These are phyloP conservation scores for Penicillium ucsense DNA, from an alignment of 495 filamentous ascomycete species.

Conservation along the genomic window DNA sequence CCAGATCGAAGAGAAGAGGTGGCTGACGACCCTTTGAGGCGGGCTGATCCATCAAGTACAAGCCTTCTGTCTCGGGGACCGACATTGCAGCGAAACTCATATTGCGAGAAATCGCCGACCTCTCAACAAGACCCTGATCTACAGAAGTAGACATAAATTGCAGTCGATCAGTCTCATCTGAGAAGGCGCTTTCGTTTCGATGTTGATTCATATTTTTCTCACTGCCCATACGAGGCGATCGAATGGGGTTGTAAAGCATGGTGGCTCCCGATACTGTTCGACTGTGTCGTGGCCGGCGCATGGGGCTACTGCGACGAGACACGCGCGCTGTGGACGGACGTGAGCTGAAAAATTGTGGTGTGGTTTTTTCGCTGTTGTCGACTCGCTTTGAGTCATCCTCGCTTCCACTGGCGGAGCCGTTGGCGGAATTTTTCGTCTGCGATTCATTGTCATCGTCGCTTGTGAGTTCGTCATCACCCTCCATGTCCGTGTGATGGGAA, in stretches of 20 bases:
- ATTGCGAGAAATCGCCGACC: slow-evolving; percentile 24
- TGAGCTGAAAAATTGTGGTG: slow-evolving; percentile 37
- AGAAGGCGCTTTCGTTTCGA: slow-evolving; percentile 13
- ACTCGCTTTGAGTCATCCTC: slow-evolving; percentile 2
- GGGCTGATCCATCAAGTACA: slow-evolving; percentile 29
- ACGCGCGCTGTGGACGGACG: slow-evolving; percentile 34
- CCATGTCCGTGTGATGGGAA: slow-evolving; percentile 59
- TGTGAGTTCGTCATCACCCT: slow-evolving; percentile 86
- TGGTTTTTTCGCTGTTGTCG: slow-evolving; percentile 17
- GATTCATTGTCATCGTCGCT: slow-evolving; percentile 61
- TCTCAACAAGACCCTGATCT: slow-evolving; percentile 19
- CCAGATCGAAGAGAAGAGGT: slow-evolving; percentile 56
- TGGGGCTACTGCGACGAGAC: slow-evolving; percentile 31
- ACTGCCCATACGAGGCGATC: slow-evolving; percentile 38
- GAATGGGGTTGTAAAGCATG: slow-evolving; percentile 50
- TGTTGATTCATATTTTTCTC: slow-evolving; percentile 24
- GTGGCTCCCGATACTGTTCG: slow-evolving; percentile 71
- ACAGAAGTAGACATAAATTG: slow-evolving; percentile 14
- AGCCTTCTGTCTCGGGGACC: slow-evolving; percentile 37
- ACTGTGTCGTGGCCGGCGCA: slow-evolving; percentile 21
- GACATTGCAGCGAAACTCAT: slow-evolving; percentile 43
- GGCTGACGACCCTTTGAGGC: slow-evolving; percentile 30
- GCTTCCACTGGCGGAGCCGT: slow-evolving; percentile 20
- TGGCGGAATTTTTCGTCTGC: slow-evolving; percentile 17
- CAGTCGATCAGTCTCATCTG: slow-evolving; percentile 12